Evolutionary conservation across 225 moss, liverwort and hornwort species (phyloP), one percentile per base, ranked within the genome.

Genomic region (Ulota crispa): DNA sequence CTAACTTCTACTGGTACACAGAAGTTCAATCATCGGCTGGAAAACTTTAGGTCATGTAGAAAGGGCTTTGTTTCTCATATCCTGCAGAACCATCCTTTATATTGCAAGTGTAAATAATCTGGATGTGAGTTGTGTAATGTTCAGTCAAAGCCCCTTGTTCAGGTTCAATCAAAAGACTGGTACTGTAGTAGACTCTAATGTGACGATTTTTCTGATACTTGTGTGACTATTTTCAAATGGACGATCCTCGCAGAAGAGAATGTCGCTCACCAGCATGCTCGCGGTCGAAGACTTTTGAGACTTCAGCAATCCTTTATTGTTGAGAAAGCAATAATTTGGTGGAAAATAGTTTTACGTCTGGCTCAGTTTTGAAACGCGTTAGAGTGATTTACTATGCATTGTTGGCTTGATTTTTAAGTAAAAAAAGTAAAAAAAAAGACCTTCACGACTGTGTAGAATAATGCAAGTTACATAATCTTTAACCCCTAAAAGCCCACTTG

Each of bases 41-140:
- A 82, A 39, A 79, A 78, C 31, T 69, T 56, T 43, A 68, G 69
- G 68, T 79, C 5, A 45, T 36, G 34, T 43, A 71, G 85, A 80
- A 67, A 75, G 75, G 80, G 81, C 7, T 70, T 83, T 81, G 75
- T 75, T 74, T 83, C 61, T 83, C 81, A 65, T 61, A 50, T 77
- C 75, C 80, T 85, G 80, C 85, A 83, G 70, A 77, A 74, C 60
- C 85, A 72, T 85, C 81, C 78, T 69, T 89, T 83, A 72, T 45
- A 72, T 78, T 81, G 66, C 62, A 89, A 87, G 63, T 89, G 89
- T 89, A 87, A 85, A 83, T 89, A 87, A 87, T 62, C 45, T 81
- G 78, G 87, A 87, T 87, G 85, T 85, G 77, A 78, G 66, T 43
- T 45, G 68, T 76, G 62, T 78, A 73, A 73, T 85, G 70, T 72